phyloP scores from a whole-genome alignment of 2,329 filamentous ascomycete species.

The Acrodontium crateriforme region DNA sequence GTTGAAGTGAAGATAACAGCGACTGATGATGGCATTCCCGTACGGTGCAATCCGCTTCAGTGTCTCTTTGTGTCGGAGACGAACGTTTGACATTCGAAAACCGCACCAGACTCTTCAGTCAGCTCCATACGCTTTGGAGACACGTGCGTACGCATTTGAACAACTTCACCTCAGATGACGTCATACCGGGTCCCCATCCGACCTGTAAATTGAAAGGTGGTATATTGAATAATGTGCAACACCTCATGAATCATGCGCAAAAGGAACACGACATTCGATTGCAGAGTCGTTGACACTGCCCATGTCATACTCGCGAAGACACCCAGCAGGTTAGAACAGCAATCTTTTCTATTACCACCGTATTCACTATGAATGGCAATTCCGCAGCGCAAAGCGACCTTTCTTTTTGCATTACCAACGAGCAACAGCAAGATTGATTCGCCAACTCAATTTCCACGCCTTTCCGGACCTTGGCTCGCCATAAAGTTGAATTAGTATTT shows the following conservation, averaged over 20 bases:
- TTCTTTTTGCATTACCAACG: too few species aligned
- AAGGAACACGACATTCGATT: slow-evolving; percentile 3
- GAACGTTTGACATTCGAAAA: slow-evolving; percentile 2
- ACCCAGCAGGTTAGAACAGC: too few species aligned
- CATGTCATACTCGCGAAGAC: slow-evolving; percentile 1
- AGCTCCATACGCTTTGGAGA: slow-evolving; percentile 1
- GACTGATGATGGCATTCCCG: slow-evolving; percentile 1
- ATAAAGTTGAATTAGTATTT: too few species aligned
- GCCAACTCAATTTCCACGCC: too few species aligned
- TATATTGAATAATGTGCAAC: neutral
- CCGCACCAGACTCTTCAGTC: slow-evolving; percentile 2
- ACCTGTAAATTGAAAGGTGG: neutral
- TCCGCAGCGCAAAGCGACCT: too few species aligned
- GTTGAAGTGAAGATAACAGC: neutral
- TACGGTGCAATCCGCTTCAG: slow-evolving; percentile 1
- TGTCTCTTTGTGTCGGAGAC: slow-evolving; percentile 3
- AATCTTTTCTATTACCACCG: too few species aligned
- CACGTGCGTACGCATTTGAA: slow-evolving; percentile 1
- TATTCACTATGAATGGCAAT: too few species aligned
- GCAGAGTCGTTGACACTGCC: slow-evolving; percentile 1
- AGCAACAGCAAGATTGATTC: too few species aligned
- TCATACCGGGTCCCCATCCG: slow-evolving; percentile 1
- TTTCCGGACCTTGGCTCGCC: too few species aligned
- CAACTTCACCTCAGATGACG: neutral
- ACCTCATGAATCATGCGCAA: slow-evolving; percentile 4